Evolutionary conservation across 768 basidiomycete species (phyloP).

Genomic region (Tephrocybe rancida): DNA sequence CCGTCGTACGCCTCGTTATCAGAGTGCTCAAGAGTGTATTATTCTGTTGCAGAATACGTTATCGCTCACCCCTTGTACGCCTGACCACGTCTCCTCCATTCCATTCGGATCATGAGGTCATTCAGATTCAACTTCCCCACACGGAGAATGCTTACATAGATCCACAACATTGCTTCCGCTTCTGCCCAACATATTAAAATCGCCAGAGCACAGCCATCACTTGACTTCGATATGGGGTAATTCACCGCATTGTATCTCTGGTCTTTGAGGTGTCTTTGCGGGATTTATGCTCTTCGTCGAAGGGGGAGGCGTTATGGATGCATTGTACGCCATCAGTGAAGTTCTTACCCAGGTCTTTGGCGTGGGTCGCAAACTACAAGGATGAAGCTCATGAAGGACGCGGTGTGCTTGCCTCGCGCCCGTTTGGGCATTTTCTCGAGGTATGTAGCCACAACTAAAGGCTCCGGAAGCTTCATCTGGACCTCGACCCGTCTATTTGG

Average conservation of each 20-base stretch:
- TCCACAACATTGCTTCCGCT: neutral
- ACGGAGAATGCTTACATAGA: neutral
- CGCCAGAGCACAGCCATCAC: neutral
- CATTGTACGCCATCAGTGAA: neutral
- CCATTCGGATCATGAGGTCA: neutral
- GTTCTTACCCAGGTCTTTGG: neutral
- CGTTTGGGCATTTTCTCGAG: too few relatives aligned
- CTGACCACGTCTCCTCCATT: neutral
- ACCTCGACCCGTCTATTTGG: neutral
- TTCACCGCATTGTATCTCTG: neutral
- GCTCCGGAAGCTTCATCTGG: neutral
- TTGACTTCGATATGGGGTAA: neutral
- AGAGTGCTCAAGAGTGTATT: too few relatives aligned
- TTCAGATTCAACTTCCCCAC: neutral
- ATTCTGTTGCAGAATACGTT: too few relatives aligned
- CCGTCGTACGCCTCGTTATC: too few relatives aligned
- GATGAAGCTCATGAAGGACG: too few relatives aligned
- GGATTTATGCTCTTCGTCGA: slow-evolving; percentile 9
- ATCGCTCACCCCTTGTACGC: too few relatives aligned
- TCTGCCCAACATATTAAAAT: neutral
- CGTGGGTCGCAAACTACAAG: neutral
- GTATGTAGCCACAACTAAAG: neutral
- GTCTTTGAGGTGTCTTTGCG: neutral
- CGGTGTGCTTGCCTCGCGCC: too few relatives aligned
- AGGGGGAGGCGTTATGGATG: neutral